Evolutionary conservation across 768 basidiomycete species (phyloP).

Genomic region (Lentinula edodes): DNA sequence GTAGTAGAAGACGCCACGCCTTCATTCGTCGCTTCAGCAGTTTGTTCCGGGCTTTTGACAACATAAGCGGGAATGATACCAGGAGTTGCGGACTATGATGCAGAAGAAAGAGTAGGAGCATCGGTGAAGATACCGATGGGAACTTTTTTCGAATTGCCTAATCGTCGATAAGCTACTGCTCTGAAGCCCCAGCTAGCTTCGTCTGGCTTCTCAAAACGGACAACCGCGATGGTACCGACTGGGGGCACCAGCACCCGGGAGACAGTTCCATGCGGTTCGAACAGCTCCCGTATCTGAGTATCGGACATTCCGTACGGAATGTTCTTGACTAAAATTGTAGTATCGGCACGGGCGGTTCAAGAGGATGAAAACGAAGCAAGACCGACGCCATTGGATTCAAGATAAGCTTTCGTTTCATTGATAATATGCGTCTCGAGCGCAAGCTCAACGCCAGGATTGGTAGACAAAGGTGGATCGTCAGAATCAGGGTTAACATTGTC

Average conservation of each 20-base stretch:
- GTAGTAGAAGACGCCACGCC: conserved; percentile 87
- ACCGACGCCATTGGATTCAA: conserved; percentile 71
- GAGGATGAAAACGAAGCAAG: conserved; percentile 49
- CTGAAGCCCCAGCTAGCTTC: conserved; percentile 75
- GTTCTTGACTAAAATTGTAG: conserved; percentile 90
- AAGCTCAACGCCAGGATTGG: conserved; percentile 83
- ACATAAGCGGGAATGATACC: conserved; percentile 16
- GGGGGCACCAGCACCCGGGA: conserved; percentile 79
- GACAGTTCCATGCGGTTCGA: conserved; percentile 69
- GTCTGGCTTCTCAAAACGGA: conserved; percentile 71
- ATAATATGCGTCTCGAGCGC: conserved; percentile 96
- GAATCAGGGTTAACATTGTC: conserved; percentile 82
- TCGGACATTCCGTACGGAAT: conserved; percentile 86
- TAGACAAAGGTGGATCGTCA: conserved; percentile 21
- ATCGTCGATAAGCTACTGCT: conserved; percentile 77
- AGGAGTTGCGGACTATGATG: conserved; percentile 2
- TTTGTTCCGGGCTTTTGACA: conserved; percentile 40
- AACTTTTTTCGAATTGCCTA: conserved; percentile 91
- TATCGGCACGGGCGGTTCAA: conserved; percentile 56
- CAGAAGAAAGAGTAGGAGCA: conserved; percentile 19
- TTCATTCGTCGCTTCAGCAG: conserved; percentile 22
- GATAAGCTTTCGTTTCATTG: conserved; percentile 86
- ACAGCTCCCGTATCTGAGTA: conserved; percentile 73
- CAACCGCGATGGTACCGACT: conserved; percentile 88
- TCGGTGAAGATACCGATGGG: conserved; percentile 77